Evolutionary conservation across 164 flowering plant genomes (phyloP), one percentile per base, ranked within the genome.

Genomic region (Protea cynaroides): DNA sequence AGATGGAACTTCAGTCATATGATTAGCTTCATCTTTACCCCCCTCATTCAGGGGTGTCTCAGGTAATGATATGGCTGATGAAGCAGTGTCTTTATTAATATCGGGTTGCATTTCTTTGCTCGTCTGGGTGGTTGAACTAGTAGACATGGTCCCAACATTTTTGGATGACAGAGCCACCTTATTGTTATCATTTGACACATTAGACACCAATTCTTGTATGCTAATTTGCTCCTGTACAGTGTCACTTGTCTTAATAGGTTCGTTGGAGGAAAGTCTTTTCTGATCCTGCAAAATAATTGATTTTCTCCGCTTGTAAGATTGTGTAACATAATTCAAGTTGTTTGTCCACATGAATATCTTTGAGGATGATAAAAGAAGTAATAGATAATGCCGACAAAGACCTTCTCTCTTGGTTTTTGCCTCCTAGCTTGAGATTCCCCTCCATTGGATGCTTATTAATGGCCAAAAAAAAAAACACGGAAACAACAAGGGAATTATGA

Each of bases 391-490:
- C 15, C 21, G 23, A 37, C 4, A 59, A 61, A 44, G 65, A 89
- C 94, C 94, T 85, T 84, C 59, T 63, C 72, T 75, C 75, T 84
- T 60, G 73, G 18, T 67, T 74, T 84, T 74, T 70, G 65, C 73
- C 63, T 86, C 83, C 67, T 81, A 22, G 78, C 70, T 80, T 79
- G 83, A 69, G 82, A 74, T 64, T 80, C 93, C 81, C 78, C 74
- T 43, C 84, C 89, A 74, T 73, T 81, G 55, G 92, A 72, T 72
- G 79, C 97, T 89, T 59, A 53, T 46, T 29, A 46, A 59, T 62
- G 61, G 34, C 54, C 36, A 56, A 68, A 65, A 64, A 15, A 57
- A 38, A 68, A 63, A 53, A 55, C n/a, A 11, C 66, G 3, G 63
- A 68, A 43, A 37, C 59, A 0, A 29, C 61, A 19, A 29, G 34